phyloP scores from a whole-genome alignment of 176 grass and related monocot species.

The Cenchrus purpureus region DNA sequence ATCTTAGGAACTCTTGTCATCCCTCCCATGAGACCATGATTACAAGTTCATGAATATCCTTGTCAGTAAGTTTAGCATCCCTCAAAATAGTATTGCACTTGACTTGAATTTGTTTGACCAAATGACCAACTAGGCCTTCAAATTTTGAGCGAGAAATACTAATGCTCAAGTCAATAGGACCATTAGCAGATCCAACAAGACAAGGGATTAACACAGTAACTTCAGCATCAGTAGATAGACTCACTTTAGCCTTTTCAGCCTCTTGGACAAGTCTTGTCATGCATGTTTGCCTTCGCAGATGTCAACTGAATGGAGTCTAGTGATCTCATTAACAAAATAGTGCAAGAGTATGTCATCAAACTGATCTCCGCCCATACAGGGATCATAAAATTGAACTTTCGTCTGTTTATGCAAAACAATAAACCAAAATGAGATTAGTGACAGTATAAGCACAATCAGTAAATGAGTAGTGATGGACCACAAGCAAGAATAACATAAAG shows the following conservation, averaged over 20 bases:
- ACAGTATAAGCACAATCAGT: no score
- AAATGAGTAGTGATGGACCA: no score
- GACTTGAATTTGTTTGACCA: background rate
- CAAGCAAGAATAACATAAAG: background rate
- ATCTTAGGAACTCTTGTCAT: conserved; percentile 32
- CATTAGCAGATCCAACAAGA: background rate
- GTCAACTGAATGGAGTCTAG: background rate
- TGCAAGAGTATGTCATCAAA: conserved; percentile 36
- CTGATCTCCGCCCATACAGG: background rate
- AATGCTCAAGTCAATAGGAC: background rate
- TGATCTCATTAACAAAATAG: background rate
- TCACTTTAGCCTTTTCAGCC: background rate
- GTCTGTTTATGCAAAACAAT: background rate
- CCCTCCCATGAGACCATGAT: background rate
- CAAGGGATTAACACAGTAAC: background rate
- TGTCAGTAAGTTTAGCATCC: background rate
- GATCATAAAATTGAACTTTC: background rate
- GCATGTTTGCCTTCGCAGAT: conserved; percentile 14
- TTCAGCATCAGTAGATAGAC: background rate
- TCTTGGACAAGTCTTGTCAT: background rate
- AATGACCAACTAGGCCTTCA: background rate
- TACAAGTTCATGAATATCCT: conserved; percentile 21
- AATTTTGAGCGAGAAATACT: background rate
- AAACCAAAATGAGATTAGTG: no score
- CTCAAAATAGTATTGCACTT: background rate